Evolutionary conservation across 176 grass and related monocot genomes (phyloP), one percentile per base, ranked within the genome.

Genomic region (Dactylis glomerata): DNA sequence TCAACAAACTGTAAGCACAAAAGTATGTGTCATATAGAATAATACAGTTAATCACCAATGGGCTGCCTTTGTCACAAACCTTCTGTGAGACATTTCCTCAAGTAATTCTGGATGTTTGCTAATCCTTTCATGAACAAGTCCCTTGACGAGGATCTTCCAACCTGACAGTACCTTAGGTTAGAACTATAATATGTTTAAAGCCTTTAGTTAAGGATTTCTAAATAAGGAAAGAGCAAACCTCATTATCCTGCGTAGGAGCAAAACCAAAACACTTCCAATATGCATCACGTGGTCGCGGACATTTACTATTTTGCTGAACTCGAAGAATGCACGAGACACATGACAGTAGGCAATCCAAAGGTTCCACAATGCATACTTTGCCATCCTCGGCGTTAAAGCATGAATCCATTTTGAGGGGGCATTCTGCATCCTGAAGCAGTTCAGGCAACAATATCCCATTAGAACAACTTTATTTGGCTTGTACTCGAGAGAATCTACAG

Each of bases 251-350:
- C 77, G 92, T 89, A 92, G 86, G 58, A 83, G 92, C 91, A 71
- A 97, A 92, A 85, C 81, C 88, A 30, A 97, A 97, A 85, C 86
- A 92, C 41, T 89, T 89, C 92, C 92, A 97, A 84, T 79, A 44
- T 83, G 77, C 56, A 61, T 89, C 88, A 70, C 52, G 59, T 82
- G 83, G 78, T 71, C 36, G 83, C n/a, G 84, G 77, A 87, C 66
- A 89, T 86, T 84, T 88, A 76, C 37, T 90, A 68, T 54, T 67
- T 77, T 92, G 82, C 70, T 87, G 86, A 67, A 88, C 77, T 69
- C 8, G 78, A 79, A 94, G 77, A 67, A 97, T 86, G 75, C 80
- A 87, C 57, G 88, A 91, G 75, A 94, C 65, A 81, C 95, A 91
- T 75, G 88, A 97, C 65, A 97, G 74, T 44, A 97, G 78, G 58